phyloP scores from a whole-genome alignment of 192 early-diverging fungal species.

The Diversispora eburnea region DNA sequence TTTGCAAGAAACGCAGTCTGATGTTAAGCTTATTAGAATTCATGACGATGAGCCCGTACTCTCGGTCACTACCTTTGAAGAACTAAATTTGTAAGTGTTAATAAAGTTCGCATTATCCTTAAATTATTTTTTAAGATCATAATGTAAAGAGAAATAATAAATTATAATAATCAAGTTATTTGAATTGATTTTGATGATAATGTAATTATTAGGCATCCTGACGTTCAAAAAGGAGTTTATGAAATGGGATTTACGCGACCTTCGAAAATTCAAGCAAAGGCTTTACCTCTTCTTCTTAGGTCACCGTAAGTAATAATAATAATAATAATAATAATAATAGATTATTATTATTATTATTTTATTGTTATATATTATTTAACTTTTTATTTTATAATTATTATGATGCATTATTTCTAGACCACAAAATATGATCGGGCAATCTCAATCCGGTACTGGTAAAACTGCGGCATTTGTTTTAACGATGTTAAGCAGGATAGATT shows the following conservation, averaged over 20 bases:
- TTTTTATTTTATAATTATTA: background rate
- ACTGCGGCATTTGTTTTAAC: constrained; percentile 94
- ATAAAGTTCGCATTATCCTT: background rate
- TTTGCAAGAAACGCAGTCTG: constrained; percentile 34
- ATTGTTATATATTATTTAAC: background rate
- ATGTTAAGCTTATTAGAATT: constrained; percentile 65
- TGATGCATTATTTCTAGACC: constrained; percentile 44
- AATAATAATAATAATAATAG: too few relatives aligned
- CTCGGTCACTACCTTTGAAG: constrained; percentile 75
- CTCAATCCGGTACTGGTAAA: constrained; percentile 97
- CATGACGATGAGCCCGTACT: constrained; percentile 71
- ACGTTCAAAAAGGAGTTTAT: constrained; percentile 91
- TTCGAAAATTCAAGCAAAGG: constrained; percentile 94
- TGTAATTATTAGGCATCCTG: constrained; percentile 50
- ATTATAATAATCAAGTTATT: background rate
- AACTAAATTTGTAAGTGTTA: constrained; percentile 60
- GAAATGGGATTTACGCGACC: constrained; percentile 90
- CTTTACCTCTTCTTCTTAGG: constrained; percentile 80
- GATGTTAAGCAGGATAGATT: constrained; percentile 86
- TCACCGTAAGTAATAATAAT: constrained; percentile 58
- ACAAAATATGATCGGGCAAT: constrained; percentile 96
- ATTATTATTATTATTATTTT: background rate
- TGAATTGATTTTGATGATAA: constrained; percentile 18
- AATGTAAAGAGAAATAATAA: background rate
- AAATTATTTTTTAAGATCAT: too few relatives aligned